Base-by-base conservation (phyloP, 2,329 filamentous ascomycete genomes). In the Mycosphaerelloides madeirae region DNA sequence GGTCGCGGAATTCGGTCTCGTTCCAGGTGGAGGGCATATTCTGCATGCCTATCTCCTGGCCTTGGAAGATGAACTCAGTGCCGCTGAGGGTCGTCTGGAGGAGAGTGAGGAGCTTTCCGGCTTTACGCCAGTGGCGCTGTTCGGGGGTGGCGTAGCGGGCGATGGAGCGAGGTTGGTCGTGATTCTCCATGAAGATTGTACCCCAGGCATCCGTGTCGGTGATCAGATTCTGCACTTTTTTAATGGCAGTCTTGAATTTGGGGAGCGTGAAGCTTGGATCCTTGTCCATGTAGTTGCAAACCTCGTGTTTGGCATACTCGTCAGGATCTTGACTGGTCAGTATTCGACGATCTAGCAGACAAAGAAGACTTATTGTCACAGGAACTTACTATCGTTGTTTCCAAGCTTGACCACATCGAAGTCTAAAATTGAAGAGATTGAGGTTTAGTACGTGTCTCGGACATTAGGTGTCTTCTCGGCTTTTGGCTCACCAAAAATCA, bases 41-140 rank as follows among this genome's bases (percentile, higher is more conserved):
- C 28, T 74, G 69, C 77, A 84, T 83, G 14, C 80, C 82, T 28
- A 85, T 70, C 63, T 85, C 82, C 59, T 85, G 80, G 11, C 82
- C 82, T 60, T 85, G 81, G 58, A 83, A 85, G n/a, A 85, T 66
- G 56, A 82, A 85, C 0, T 80, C 70, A 0, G 82, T 84, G 13
- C 81, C 82, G 2, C 76, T 72, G 50, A 82, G 76, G 38, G 79
- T 68, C 3, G 69, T 71, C 46, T 80, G 69, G 49, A 81, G 72
- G 7, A 77, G 68, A 15, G 79, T 75, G 13, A 84, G 66, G 64
- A 83, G 73, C 64, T 84, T 84, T 8, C 76, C 76, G 14, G 77
- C 59, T 7, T 64, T 62, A 8, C 78, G 70, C 53, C 75, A 64
- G 54, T 73, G 65, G 3, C 49, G 40, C 11, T 22, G 48, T 12